Evolutionary conservation across 2,329 filamentous ascomycete genomes (phyloP), one percentile per base, ranked within the genome.

Genomic region (Aspergillus sp.): DNA sequence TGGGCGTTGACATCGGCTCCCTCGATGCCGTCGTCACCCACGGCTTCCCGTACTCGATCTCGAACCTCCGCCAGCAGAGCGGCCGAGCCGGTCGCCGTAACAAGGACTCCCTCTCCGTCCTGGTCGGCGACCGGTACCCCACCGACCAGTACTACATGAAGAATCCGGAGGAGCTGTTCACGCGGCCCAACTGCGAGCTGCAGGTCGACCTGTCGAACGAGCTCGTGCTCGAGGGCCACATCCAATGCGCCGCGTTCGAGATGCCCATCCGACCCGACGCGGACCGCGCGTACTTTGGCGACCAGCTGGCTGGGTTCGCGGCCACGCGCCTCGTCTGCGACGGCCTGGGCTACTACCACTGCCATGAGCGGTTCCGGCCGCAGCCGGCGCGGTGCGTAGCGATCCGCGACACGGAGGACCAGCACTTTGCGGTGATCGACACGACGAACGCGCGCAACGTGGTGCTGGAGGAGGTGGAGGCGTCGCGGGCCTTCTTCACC

Each of bases 61-160:
- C 94, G 31, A 97, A 97, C 65, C 78, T 97, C 44, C 84, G 94
- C 9, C 94, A 99, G 69, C 94, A 99, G 70, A 96, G 91, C 64
- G 94, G 94, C 13, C 85, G 94, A 64, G 94, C 94, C 17, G 94
- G 94, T 11, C 84, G 94, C 54, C 82, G 93, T 54, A 97, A 97
- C 67, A 95, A 90, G 65, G 94, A 99, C 70, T 96, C 92, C 0
- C 78, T 99, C 2, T 95, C 91, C 0, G 85, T 99, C 2, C 77
- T 99, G 1, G 84, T 99, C 0, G 94, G 92, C 2, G 92, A 97
- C 66, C 86, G 86, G 58, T 96, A 94, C 60, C 86, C 92, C 2
- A 91, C 90, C 0, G 94, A 99, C 68, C 94, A 99, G 67, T 86
- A 95, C 67, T 99, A 95, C 71, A 99, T 99, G 94, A 85, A 89